These are phyloP conservation scores for Aureobasidium sp. DNA, from an alignment of 2,329 filamentous ascomycete genomes.

Conservation along the genomic window DNA sequence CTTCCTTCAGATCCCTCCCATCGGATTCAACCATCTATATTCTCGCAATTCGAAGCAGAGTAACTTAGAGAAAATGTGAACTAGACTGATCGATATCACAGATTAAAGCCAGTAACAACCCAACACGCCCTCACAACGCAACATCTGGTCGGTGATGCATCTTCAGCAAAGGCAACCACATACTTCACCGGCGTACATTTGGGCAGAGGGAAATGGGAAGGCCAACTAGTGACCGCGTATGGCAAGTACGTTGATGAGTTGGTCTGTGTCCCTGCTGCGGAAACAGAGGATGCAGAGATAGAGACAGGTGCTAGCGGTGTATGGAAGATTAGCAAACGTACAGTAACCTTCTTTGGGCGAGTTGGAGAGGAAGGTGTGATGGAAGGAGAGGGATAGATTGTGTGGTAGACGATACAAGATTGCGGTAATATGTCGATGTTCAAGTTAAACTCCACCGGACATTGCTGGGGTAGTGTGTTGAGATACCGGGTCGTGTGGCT, in stretches of 20 bases:
- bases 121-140: constrained; percentile 38
- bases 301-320: constrained; percentile 29
- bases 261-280: constrained; percentile 20
- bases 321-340: constrained; percentile 31
- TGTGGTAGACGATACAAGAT: no score
- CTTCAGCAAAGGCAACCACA: constrained; percentile 28
- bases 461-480: no score
- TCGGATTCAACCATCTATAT: no score
- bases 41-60: no score
- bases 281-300: not conserved
- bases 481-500: no score
- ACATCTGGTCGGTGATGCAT: constrained; percentile 4
- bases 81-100: constrained; percentile 12
- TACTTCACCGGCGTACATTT: constrained; percentile 37
- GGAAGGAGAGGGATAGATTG: constrained; percentile 16
- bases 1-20: no score
- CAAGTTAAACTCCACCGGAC: no score
- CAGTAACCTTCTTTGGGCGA: constrained; percentile 30
- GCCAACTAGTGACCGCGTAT: constrained; percentile 33
- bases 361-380: constrained; percentile 27
- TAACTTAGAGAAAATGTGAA: not conserved
- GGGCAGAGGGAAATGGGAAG: constrained; percentile 33
- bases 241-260: constrained; percentile 34
- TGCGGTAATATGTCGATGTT: no score
- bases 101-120: constrained; percentile 31